phyloP scores from a whole-genome alignment of 78 protist species.

The Creolimax fragrantissima region DNA sequence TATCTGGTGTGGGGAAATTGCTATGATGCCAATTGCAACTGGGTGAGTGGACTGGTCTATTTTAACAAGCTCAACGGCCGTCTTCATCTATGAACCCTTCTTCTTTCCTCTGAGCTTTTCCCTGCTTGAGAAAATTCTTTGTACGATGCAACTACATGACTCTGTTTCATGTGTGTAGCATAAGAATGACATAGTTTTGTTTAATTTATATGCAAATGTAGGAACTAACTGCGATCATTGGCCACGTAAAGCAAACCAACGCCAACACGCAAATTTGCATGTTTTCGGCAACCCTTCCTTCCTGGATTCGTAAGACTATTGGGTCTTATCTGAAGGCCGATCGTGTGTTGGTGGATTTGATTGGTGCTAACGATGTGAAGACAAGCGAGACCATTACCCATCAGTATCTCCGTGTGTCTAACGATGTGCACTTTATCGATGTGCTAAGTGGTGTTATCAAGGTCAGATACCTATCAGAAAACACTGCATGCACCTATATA shows the following conservation, averaged over 20 bases:
- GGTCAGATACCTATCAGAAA: not conserved
- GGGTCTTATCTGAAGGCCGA: not conserved
- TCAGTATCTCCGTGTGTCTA: not conserved
- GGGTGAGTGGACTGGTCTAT: not conserved
- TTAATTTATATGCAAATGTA: too few species aligned
- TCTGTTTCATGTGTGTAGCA: not conserved
- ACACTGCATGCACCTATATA: too few species aligned
- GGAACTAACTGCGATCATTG: not conserved
- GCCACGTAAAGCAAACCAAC: not conserved
- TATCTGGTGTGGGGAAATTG: not conserved
- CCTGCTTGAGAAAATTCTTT: not conserved
- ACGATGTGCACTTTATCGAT: not conserved
- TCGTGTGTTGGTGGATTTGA: not conserved
- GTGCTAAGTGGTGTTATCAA: not conserved
- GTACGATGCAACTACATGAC: not conserved
- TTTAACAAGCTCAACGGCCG: too few species aligned
- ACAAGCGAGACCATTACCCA: not conserved
- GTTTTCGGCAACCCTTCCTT: conserved; percentile 65
- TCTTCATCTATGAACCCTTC: too few species aligned
- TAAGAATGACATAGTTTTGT: not conserved
- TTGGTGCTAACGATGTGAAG: not conserved
- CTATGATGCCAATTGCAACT: not conserved
- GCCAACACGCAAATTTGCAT: conserved; percentile 38
- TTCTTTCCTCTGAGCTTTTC: not conserved
- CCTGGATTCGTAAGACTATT: not conserved